Percentiles rank a stretch among this genome's conserved stretches.
Evolutionary conservation across 768 basidiomycete genomes (phyloP).

Genomic region (Leccinum subtestaceum): DNA sequence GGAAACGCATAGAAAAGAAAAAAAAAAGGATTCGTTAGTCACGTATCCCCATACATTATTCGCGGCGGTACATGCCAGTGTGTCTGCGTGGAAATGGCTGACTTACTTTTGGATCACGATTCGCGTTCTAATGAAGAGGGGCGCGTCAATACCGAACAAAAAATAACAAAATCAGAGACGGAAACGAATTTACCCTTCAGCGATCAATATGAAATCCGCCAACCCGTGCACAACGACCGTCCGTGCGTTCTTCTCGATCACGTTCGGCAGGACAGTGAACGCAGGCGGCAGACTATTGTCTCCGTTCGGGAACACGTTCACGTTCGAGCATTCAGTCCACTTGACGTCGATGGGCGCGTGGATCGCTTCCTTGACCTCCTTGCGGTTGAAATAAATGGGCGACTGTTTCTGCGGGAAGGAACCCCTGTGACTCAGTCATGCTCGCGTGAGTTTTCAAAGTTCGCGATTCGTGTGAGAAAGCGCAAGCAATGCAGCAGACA

Average conservation of each 20-base stretch:
- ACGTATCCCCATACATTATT: background rate
- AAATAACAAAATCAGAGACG: background rate
- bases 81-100: background rate
- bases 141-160: background rate
- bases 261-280: slow-evolving; percentile 65
- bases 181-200: slow-evolving; percentile 55
- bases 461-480: background rate
- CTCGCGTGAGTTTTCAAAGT: background rate
- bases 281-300: slow-evolving; percentile 62
- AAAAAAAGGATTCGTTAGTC: background rate
- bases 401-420: slow-evolving; percentile 54
- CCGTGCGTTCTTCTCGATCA: slow-evolving; percentile 71
- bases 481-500: background rate
- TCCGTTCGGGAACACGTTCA: slow-evolving; percentile 58
- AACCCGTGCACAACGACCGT: slow-evolving; percentile 71
- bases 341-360: slow-evolving; percentile 57
- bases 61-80: background rate
- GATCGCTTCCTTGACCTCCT: slow-evolving; percentile 62
- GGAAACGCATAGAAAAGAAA: background rate
- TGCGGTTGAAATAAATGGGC: slow-evolving; percentile 68
- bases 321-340: slow-evolving; percentile 62
- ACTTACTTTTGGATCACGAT: slow-evolving; percentile 65
- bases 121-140: slow-evolving; percentile 30
- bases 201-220: slow-evolving; percentile 70
- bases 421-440: slow-evolving; percentile 40